phyloP scores from a whole-genome alignment of 2,329 filamentous ascomycete genomes.

The Reticulascus tulasneorum region DNA sequence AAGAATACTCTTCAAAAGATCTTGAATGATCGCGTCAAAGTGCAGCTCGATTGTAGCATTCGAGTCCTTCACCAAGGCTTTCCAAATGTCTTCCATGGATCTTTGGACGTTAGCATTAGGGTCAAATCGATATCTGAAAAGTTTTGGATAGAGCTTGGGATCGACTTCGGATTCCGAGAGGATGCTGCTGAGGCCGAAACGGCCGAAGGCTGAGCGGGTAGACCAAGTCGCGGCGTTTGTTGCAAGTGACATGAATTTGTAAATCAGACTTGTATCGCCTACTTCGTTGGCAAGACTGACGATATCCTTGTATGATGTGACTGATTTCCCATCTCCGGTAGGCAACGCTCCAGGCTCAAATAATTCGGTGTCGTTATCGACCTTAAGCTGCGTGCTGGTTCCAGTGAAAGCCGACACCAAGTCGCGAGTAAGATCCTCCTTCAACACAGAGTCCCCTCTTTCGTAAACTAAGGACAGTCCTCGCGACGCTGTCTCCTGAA shows the following conservation, averaged over 20 bases:
- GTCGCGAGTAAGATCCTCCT: slow-evolving; percentile 79
- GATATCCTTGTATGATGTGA: slow-evolving; percentile 97
- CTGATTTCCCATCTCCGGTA: slow-evolving; percentile 81
- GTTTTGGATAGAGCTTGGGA: slow-evolving; percentile 90
- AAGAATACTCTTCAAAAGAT: slow-evolving; percentile 79
- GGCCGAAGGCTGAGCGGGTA: slow-evolving; percentile 90
- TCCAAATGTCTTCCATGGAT: slow-evolving; percentile 99
- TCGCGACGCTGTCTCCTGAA: slow-evolving; percentile 91
- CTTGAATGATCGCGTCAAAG: slow-evolving; percentile 85
- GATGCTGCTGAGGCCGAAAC: slow-evolving; percentile 88
- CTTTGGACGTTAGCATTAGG: slow-evolving; percentile 88
- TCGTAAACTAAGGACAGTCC: slow-evolving; percentile 93
- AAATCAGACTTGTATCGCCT: slow-evolving; percentile 91
- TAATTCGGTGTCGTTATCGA: slow-evolving; percentile 85
- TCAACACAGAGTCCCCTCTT: slow-evolving; percentile 76
- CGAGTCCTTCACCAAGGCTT: slow-evolving; percentile 86
- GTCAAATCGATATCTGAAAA: slow-evolving; percentile 92
- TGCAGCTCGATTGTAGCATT: slow-evolving; percentile 71
- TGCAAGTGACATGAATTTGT: slow-evolving; percentile 97
- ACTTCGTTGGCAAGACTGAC: slow-evolving; percentile 94
- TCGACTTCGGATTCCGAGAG: slow-evolving; percentile 85
- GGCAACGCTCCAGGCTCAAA: slow-evolving; percentile 89
- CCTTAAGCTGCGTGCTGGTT: slow-evolving; percentile 69
- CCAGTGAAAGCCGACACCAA: slow-evolving; percentile 87
- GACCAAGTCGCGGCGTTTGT: slow-evolving; percentile 97